Evolutionary conservation across 768 basidiomycete species (phyloP), one percentile per base, ranked within the genome.

Genomic region (Omphalotus guepiniiformis): DNA sequence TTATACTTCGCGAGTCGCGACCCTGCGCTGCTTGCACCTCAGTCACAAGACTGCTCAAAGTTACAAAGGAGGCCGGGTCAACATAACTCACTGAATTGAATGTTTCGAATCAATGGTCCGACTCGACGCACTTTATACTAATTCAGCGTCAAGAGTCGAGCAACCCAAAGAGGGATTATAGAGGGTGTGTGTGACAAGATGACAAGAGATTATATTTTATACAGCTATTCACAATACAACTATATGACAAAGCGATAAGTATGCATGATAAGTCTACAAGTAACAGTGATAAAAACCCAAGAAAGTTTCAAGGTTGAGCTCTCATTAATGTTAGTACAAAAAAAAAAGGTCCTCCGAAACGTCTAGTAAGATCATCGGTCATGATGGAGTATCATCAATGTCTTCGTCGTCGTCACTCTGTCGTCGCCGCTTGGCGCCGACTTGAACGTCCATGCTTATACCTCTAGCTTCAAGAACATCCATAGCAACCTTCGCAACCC

Each of bases 391-490:
- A n/a, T n/a, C 52, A 49, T 75, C 70, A 56, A 68, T 64, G 48
- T 75, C 76, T 53, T 80, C 80, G 53, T 79, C 80, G 53, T 63
- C 62, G 52, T 65, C 58, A 45, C 76, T 71, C 51, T 75, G 64
- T 55, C 79, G 77, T 55, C 72, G 75, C 53, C 78, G 73, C 59
- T 79, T 79, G 12, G 57, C 56, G 25, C 62, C 66, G n/a, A 73
- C 74, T n/a, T n/a, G n/a, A n/a, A n/a, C n/a, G n/a, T n/a, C n/a
- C n/a, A n/a, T n/a, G n/a, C n/a, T n/a, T 36, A 90, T 82, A 29
- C 89, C 90, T 60, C 87, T 76, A 42, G 88, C 80, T 65, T 88
- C 84, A 39, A 91, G 70, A n/a, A 87, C 85, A 64, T 89, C 84
- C 66, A 87, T 76, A 3, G 88, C 87, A 51, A 85, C 83, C 52